Conservation (phyloP, 257 asterid genomes). For the Solanum habrochaites region DNA sequence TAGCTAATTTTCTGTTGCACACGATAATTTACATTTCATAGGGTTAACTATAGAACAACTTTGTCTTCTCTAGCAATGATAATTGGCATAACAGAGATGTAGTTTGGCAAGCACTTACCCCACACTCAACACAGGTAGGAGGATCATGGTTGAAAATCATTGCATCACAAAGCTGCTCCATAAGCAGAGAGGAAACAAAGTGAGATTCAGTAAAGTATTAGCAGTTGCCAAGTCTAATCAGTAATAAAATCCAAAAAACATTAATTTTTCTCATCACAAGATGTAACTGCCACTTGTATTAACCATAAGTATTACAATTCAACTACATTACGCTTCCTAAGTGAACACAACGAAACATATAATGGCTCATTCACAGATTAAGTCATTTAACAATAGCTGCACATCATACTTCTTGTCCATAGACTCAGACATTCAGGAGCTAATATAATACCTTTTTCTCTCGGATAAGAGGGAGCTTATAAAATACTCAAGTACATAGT, state of each 20-base stretch:
- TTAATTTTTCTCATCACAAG: neutral
- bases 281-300: neutral
- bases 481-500: neutral
- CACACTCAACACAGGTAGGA: constrained; percentile 70
- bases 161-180: constrained; percentile 82
- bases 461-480: neutral
- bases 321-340: neutral
- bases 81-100: neutral
- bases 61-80: neutral
- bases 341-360: neutral
- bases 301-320: neutral
- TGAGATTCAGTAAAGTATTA: neutral
- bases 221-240: neutral
- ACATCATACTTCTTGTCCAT: neutral
- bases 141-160: constrained; percentile 94
- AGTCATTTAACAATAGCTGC: neutral
- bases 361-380: neutral
- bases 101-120: constrained; percentile 35
- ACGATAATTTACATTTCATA: neutral
- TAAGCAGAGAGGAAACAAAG: constrained; percentile 10
- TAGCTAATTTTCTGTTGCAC: neutral
- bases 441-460: neutral
- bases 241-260: neutral
- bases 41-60: neutral
- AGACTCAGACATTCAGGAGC: neutral